Conservation (phyloP, 306 rosid species). For the Pueraria montana region DNA sequence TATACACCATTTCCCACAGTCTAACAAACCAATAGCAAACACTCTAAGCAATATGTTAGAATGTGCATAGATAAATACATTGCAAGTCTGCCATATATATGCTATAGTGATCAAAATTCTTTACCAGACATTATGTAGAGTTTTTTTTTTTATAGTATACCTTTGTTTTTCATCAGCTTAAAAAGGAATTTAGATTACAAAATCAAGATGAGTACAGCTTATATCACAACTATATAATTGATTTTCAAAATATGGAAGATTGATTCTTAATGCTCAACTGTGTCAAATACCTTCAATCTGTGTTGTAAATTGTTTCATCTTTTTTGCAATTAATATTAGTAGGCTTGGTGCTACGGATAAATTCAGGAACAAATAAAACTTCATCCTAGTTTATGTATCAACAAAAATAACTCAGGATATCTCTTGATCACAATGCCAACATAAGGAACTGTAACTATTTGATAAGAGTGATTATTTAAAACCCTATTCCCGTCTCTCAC, state of each 20-base stretch:
- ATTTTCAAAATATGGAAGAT: conserved; percentile 2
- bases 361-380: neutral
- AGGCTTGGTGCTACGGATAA: neutral
- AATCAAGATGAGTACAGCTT: neutral
- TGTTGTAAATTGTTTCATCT: neutral
- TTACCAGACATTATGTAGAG: neutral
- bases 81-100: neutral
- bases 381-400: neutral
- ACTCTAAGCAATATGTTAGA: neutral
- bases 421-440: conserved; percentile 18
- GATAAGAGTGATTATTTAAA: neutral
- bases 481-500: neutral
- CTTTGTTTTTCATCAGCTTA: neutral
- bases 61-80: neutral
- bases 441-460: neutral
- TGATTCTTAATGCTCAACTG: neutral
- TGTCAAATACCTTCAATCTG: conserved; percentile 24
- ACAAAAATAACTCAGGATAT: neutral
- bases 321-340: conserved; percentile 9
- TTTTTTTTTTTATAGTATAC: neutral
- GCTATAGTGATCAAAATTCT: conserved; percentile 2
- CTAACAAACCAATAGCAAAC: neutral
- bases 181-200: neutral
- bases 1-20: conserved; percentile 30
- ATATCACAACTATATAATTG: conserved; percentile 1